Conservation (phyloP, 345 rosid species). For the Populus pruinosa region DNA sequence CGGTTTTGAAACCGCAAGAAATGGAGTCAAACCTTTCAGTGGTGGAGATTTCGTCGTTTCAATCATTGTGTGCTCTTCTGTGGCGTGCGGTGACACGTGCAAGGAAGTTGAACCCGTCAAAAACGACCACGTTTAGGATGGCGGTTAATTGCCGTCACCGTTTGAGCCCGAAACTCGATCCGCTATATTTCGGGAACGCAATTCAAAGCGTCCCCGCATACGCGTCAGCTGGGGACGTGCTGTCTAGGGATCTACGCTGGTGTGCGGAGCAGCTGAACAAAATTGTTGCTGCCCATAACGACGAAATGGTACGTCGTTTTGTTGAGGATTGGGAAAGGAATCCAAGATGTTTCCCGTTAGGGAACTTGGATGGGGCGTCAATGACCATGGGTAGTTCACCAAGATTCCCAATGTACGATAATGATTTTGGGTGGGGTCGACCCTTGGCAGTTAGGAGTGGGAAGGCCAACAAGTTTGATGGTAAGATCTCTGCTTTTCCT, state of each 20-base stretch:
- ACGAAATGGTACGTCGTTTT: slow-evolving; percentile 39
- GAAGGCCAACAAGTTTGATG: slow-evolving; percentile 81
- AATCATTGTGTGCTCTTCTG: slow-evolving; percentile 64
- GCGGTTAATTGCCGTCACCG: slow-evolving; percentile 86
- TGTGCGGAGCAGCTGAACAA: slow-evolving; percentile 65
- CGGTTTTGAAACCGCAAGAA: slow-evolving; percentile 25
- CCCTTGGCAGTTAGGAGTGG: slow-evolving; percentile 92
- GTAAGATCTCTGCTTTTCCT: slow-evolving; percentile 95
- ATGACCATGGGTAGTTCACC: slow-evolving; percentile 94
- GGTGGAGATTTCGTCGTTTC: slow-evolving; percentile 81
- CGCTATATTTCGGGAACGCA: slow-evolving; percentile 85
- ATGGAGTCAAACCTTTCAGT: slow-evolving; percentile 18
- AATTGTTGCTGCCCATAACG: slow-evolving; percentile 56
- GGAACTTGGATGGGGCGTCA: slow-evolving; percentile 81
- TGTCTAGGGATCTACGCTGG: slow-evolving; percentile 74
- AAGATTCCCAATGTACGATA: slow-evolving; percentile 90
- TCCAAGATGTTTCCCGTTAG: slow-evolving; percentile 80
- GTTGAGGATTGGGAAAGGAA: slow-evolving; percentile 67
- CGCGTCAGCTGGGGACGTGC: slow-evolving; percentile 69
- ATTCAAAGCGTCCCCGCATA: slow-evolving; percentile 82
- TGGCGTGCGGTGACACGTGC: slow-evolving; percentile 90
- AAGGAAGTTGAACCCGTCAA: slow-evolving; percentile 49
- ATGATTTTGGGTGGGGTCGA: slow-evolving; percentile 93
- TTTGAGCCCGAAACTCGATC: slow-evolving; percentile 59
- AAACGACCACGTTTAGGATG: slow-evolving; percentile 83